Percentiles rank a stretch among this genome's conserved stretches.
Evolutionary conservation across 495 filamentous ascomycete species (phyloP).

Genomic region (Xylaria castorea): DNA sequence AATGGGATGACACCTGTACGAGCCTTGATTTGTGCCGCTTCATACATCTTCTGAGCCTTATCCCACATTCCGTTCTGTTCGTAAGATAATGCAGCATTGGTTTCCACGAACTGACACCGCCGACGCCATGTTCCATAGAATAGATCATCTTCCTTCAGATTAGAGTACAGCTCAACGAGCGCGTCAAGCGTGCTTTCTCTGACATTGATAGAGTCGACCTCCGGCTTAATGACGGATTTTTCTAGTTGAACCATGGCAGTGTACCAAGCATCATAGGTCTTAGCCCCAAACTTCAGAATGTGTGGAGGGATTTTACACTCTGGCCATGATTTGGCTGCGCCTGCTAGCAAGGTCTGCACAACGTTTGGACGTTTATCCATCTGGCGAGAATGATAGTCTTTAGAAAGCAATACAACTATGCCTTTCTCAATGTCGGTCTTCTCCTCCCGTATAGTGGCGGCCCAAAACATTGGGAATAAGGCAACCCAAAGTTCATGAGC

Average conservation of each 20-base stretch:
- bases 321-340: slow-evolving; percentile 79
- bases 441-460: slow-evolving; percentile 83
- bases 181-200: slow-evolving; percentile 95
- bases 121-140: slow-evolving; percentile 98
- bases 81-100: slow-evolving; percentile 93
- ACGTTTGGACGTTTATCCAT: slow-evolving; percentile 95
- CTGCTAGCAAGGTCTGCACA: slow-evolving; percentile 86
- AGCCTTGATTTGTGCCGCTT: slow-evolving; percentile 95
- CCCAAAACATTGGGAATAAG: slow-evolving; percentile 93
- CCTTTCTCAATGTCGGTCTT: slow-evolving; percentile 90
- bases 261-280: slow-evolving; percentile 95
- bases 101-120: slow-evolving; percentile 93
- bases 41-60: slow-evolving; percentile 94
- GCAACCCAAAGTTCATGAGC: slow-evolving; percentile 88
- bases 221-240: slow-evolving; percentile 78
- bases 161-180: slow-evolving; percentile 85
- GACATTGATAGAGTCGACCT: slow-evolving; percentile 80
- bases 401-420: slow-evolving; percentile 82
- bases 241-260: slow-evolving; percentile 85
- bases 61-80: slow-evolving; percentile 99
- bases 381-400: slow-evolving; percentile 93
- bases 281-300: slow-evolving; percentile 90
- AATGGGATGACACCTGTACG: slow-evolving; percentile 91
- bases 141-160: slow-evolving; percentile 90
- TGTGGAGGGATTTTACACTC: slow-evolving; percentile 92